Evolutionary conservation across 2,329 filamentous ascomycete species (phyloP), one percentile per base, ranked within the genome.

Genomic region (Trichoderma semiorbis): DNA sequence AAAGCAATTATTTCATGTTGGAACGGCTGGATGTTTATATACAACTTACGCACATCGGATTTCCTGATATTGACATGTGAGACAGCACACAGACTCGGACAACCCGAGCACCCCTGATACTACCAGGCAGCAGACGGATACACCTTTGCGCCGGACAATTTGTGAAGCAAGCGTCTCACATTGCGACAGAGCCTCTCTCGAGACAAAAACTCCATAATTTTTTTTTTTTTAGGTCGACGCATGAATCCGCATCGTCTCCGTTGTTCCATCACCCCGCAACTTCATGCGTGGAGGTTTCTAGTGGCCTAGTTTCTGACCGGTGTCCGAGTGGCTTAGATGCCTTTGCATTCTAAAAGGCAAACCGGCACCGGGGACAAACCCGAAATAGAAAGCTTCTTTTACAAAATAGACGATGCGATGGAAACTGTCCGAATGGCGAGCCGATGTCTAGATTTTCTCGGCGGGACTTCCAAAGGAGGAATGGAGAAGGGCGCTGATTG

Each of bases 101-200:
- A 34, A 26, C 26, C 66, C 66, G 66, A 36, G 28, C 66, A 14
- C 66, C 66, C 66, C 66, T 53, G 66, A 69, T 61, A 28, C 66
- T 21, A 36, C 66, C 34, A 53, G 36, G 36, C 66, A 50, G 57
- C 66, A 50, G n/a, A 43, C 43, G 43, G n/a, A 11, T 21, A 21
- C 28, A 18, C 50, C 21, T 36, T 24, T 53, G 34, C 26, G 30
- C 50, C 64, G 39, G 16, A 43, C 28, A 53, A 7, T 21, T 14
- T n/a, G 21, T 62, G 57, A 34, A 62, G 57, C 66, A 53, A 1
- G 36, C 53, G 36, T 61, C 66, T 69, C 66, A 69, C 28, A 8
- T 32, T 47, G 55, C 32, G 14, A 34, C 55, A 18, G 34, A 11
- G 10, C 4, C 21, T 50, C 24, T 12, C 18, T 36, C 18, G 10